Percentiles rank a stretch among this genome's conserved stretches.
Conservation (phyloP, 1,284 basidiomycete genomes). For the Trametes hirsuta region DNA sequence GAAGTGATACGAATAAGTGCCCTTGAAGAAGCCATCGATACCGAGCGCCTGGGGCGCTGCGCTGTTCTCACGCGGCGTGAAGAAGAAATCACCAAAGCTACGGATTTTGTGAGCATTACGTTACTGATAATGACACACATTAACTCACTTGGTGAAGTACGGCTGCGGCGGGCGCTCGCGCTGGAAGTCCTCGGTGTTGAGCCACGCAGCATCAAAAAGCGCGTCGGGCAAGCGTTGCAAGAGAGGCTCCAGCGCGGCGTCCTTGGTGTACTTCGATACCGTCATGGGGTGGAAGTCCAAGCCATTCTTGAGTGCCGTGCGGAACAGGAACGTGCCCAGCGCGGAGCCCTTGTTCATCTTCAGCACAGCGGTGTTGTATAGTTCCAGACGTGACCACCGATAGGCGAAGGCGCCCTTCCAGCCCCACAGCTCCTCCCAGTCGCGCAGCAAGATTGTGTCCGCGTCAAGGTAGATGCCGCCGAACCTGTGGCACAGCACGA, state of each 20-base stretch:
- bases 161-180: conserved; percentile 69
- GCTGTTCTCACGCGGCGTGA: conserved; percentile 54
- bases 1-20: conserved; percentile 72
- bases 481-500: conserved; percentile 69
- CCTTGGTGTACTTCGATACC: conserved; percentile 63
- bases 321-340: conserved; percentile 67
- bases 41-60: conserved; percentile 61
- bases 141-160: conserved; percentile 59
- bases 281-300: conserved; percentile 77
- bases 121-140: background rate
- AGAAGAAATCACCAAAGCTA: conserved; percentile 66
- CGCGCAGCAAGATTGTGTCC: conserved; percentile 68
- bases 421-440: conserved; percentile 77
- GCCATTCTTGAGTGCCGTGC: conserved; percentile 68
- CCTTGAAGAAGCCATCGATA: conserved; percentile 71
- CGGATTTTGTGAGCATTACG: conserved; percentile 6
- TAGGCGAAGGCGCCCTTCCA: conserved; percentile 75
- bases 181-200: conserved; percentile 70
- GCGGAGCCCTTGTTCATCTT: conserved; percentile 67
- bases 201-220: conserved; percentile 71
- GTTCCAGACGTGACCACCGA: conserved; percentile 65
- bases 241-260: conserved; percentile 61
- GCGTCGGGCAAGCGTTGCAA: conserved; percentile 67
- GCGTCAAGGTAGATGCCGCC: conserved; percentile 75
- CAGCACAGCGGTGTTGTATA: conserved; percentile 75